These are phyloP conservation scores for Fusarium nodosum DNA, from an alignment of 2,329 filamentous ascomycete genomes.

Conservation along the genomic window DNA sequence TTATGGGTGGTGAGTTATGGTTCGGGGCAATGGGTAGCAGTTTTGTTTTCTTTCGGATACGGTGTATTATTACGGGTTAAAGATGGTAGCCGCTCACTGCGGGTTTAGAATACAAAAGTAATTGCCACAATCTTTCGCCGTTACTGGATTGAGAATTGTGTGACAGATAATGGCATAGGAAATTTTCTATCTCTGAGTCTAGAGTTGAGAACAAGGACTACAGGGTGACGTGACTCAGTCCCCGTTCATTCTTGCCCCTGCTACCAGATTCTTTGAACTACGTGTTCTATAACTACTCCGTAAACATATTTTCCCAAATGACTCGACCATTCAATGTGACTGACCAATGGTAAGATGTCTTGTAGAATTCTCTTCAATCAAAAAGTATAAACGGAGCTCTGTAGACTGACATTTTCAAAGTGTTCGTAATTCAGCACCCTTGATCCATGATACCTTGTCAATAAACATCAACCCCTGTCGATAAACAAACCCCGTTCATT, in stretches of 20 bases:
- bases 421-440: neutral
- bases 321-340: neutral
- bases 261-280: neutral
- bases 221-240: neutral
- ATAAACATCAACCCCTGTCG: neutral
- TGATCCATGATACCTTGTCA: neutral
- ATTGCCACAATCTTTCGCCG: too few relatives aligned
- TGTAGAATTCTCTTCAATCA: too few relatives aligned
- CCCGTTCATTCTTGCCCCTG: neutral
- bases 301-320: neutral
- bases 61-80: neutral
- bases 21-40: neutral
- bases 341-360: neutral
- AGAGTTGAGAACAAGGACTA: neutral
- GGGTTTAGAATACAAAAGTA: neutral
- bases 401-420: neutral
- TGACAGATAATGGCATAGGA: neutral
- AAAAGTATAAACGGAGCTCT: too few relatives aligned
- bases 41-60: neutral
- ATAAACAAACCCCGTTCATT: neutral
- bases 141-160: neutral
- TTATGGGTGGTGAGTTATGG: neutral
- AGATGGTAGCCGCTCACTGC: neutral
- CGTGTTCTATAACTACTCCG: neutral
- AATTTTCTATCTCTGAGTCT: neutral